Base-by-base conservation (phyloP, 2,329 filamentous ascomycete species). In the Orbilia javanica region DNA sequence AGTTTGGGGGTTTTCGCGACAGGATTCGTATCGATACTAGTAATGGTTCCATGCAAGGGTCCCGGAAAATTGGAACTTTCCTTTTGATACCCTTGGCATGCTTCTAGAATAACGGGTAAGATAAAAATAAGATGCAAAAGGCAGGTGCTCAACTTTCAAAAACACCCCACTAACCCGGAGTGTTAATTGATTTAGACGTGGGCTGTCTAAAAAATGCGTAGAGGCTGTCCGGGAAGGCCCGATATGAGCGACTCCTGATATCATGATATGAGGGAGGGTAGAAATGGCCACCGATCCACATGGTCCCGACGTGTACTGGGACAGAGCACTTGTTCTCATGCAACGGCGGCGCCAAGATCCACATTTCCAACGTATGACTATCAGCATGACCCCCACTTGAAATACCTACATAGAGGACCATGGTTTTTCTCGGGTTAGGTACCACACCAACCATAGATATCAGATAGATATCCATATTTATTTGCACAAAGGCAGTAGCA, bases 31-130 rank as follows among this genome's bases (percentile, higher is more conserved):
- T 48, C 25, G 60, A 46, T 64, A 64, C 42, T 34, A 20, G 13
- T 5, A 0, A 29, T 62, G 2, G 25, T 63, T 8, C 34, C 2
- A 46, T 25, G 60, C 42, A 34, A 64, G 15, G 60, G 60, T 48
- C 25, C 42, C 57, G 25, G 39, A 34, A 46, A 22, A 64, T 31
- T 64, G 39, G 39, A 31, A 34, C 34, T 42, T 25, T 42, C 55
- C 20, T 60, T 25, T 34, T 31, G 48, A 34, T 4, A 36, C 25
- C 42, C 62, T 52, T 65, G 62, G 62, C 42, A 15, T 20, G 29
- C 63, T 53, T 53, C 64, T 44, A 67, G 64, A 65, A 65, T 52
- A 71, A 27, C 27, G 22, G 39, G n/a, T 55, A 29, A 46, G 5
- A 11, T 39, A 31, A 13, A 20, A 42, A 52, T 53, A 22, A 42